These are phyloP conservation scores for Dalbergia cochinchinensis DNA, from an alignment of 306 rosid genomes.

Conservation along the genomic window DNA sequence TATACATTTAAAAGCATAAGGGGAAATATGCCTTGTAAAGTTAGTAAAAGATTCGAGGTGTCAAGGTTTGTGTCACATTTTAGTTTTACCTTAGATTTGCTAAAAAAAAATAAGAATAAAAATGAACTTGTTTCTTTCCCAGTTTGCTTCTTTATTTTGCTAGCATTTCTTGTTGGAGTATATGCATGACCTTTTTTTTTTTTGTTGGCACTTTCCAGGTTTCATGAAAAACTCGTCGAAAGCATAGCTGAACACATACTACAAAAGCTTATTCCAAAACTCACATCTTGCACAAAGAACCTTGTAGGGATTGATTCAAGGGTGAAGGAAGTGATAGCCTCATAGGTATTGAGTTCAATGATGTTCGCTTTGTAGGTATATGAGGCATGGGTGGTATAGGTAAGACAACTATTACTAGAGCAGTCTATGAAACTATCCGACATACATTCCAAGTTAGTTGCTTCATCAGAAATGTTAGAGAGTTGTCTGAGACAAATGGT, in stretches of 20 bases:
- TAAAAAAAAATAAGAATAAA: no score
- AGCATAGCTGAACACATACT: neutral
- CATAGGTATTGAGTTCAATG: conserved; percentile 12
- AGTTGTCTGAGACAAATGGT: neutral
- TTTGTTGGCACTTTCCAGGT: neutral
- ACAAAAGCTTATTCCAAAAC: conserved; percentile 25
- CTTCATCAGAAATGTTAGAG: conserved; percentile 29
- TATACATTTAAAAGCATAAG: no score
- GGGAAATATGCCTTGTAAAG: no score
- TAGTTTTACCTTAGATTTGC: no score
- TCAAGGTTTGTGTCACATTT: no score
- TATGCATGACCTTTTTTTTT: no score
- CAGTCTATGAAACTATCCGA: conserved; percentile 9
- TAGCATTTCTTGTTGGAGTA: no score
- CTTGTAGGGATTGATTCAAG: conserved; percentile 36
- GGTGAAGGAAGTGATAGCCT: conserved; percentile 20
- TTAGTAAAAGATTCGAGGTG: no score
- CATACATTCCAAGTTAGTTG: conserved; percentile 4
- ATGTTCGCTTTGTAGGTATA: conserved; percentile 41
- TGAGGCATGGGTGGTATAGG: conserved; percentile 45
- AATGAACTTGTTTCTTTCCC: no score
- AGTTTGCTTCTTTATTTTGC: no score
- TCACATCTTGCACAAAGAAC: conserved; percentile 24
- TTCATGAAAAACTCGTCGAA: neutral
- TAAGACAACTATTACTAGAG: conserved; percentile 38